These are phyloP conservation scores for Metarhizium humberi DNA, from an alignment of 2,329 filamentous ascomycete species.

Conservation along the genomic window DNA sequence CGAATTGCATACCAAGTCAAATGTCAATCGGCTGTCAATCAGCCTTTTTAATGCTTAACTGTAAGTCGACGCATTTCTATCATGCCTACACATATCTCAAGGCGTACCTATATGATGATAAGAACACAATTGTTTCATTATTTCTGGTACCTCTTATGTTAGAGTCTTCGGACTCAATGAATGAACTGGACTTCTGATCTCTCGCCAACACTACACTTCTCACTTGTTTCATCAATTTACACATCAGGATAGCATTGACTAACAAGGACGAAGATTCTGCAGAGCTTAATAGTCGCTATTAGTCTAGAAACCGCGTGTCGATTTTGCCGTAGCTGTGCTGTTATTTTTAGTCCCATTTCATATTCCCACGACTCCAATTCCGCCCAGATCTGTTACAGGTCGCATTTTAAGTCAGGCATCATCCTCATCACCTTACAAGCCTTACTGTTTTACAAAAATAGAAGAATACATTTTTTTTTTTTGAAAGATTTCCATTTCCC, in stretches of 20 bases:
- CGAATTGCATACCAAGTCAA: not conserved
- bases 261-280: slow-evolving; percentile 6
- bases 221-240: slow-evolving; percentile 1
- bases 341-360: not conserved
- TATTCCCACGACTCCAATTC: not conserved
- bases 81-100: not conserved
- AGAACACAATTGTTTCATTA: slow-evolving; percentile 42
- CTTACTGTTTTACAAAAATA: slow-evolving; percentile 11
- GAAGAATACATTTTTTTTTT: slow-evolving; percentile 2
- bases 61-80: slow-evolving; percentile 7
- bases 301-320: not conserved
- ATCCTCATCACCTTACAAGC: not conserved
- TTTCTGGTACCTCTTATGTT: slow-evolving; percentile 99
- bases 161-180: slow-evolving; percentile 63
- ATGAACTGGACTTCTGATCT: slow-evolving; percentile 79
- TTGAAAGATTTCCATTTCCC: slow-evolving; percentile 3
- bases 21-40: not conserved
- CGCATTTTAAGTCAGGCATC: not conserved
- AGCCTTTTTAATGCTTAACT: not conserved
- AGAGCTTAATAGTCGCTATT: not conserved
- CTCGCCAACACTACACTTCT: slow-evolving; percentile 5
- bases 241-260: not conserved
- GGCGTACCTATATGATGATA: slow-evolving; percentile 57
- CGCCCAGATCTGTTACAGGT: not conserved
- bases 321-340: not conserved